phyloP scores from a whole-genome alignment of 306 rosid species.

The Rubus parviflorus region DNA sequence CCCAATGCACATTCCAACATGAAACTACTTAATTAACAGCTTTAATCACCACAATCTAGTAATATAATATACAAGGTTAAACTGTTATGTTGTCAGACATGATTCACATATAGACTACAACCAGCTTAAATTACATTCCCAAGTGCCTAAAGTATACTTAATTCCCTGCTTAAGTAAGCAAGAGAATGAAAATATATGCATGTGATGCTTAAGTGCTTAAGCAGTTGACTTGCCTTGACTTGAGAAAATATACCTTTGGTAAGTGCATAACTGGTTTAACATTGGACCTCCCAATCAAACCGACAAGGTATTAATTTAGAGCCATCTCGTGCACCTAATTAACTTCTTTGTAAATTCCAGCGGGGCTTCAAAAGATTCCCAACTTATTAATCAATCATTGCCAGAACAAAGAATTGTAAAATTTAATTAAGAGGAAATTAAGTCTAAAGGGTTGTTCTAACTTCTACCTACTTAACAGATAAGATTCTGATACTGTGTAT shows the following conservation, averaged over 20 bases:
- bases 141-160: background rate
- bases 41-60: no score
- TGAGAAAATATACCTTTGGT: background rate
- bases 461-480: background rate
- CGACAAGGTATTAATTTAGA: background rate
- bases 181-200: background rate
- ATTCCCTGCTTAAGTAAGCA: background rate
- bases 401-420: background rate
- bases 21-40: no score
- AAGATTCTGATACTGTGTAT: background rate
- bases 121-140: background rate
- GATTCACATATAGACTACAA: no score
- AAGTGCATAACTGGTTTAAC: background rate
- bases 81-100: no score
- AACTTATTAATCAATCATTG: background rate
- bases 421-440: no score
- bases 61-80: no score
- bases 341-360: background rate
- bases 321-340: background rate
- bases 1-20: no score
- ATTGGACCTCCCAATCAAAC: background rate
- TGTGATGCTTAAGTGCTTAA: background rate
- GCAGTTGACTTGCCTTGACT: background rate
- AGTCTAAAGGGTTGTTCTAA: constrained; percentile 11
- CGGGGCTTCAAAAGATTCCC: background rate